These are phyloP conservation scores for Penium margaritaceum DNA, from an alignment of 139 green algal genomes.

Conservation along the genomic window DNA sequence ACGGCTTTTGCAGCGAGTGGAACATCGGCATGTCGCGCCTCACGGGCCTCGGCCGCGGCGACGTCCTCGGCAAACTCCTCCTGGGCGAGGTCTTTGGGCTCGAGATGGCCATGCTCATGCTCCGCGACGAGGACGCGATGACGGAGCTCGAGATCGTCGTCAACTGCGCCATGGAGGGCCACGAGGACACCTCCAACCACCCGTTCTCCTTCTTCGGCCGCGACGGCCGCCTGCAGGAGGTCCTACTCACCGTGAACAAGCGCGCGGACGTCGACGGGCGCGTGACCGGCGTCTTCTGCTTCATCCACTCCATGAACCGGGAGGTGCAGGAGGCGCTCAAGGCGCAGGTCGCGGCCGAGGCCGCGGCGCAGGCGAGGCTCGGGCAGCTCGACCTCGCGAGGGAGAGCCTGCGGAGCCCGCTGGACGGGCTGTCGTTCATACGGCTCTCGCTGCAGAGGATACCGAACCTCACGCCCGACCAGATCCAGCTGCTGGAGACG, in stretches of 20 bases:
- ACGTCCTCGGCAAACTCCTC: constrained; percentile 32
- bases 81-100: constrained; percentile 37
- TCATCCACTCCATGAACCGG: constrained; percentile 12
- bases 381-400: background rate
- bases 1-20: constrained; percentile 21
- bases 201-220: constrained; percentile 23
- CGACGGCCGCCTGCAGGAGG: constrained; percentile 6
- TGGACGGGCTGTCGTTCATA: constrained; percentile 4
- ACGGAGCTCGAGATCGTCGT: constrained; percentile 28
- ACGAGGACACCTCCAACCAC: constrained; percentile 12
- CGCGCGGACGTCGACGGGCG: constrained; percentile 2
- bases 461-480: background rate
- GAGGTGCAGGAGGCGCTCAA: constrained; percentile 18
- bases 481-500: constrained; percentile 8
- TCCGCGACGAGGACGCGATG: constrained; percentile 17
- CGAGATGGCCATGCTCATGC: background rate
- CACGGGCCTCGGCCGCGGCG: constrained; percentile 3
- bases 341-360: constrained; percentile 27
- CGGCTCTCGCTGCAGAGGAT: background rate
- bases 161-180: constrained; percentile 35
- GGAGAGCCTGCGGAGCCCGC: background rate
- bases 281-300: constrained; percentile 28
- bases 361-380: background rate
- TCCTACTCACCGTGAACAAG: background rate
- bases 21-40: constrained; percentile 28